These are phyloP conservation scores for Balakata baccata DNA, from an alignment of 345 rosid genomes.

Conservation along the genomic window DNA sequence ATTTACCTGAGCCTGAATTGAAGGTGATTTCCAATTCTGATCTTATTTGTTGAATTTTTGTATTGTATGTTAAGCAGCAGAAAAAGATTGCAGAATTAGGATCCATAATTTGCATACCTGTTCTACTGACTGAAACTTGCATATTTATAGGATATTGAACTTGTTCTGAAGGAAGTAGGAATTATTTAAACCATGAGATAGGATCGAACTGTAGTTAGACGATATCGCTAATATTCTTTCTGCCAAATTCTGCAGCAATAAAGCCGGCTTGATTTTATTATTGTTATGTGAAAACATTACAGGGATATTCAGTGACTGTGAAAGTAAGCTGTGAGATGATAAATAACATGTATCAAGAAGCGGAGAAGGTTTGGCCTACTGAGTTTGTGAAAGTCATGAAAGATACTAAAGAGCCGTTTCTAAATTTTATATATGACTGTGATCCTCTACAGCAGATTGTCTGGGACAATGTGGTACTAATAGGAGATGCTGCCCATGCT, in stretches of 20 bases:
- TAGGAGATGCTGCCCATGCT: slow-evolving; percentile 89
- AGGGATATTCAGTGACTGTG: slow-evolving; percentile 69
- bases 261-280: background rate
- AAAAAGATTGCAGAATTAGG: background rate
- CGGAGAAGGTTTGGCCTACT: slow-evolving; percentile 61
- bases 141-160: background rate
- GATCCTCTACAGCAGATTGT: slow-evolving; percentile 51
- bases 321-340: slow-evolving; percentile 57
- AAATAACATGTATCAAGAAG: slow-evolving; percentile 53
- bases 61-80: background rate
- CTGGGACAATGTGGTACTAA: slow-evolving; percentile 55
- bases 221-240: background rate
- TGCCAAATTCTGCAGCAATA: background rate
- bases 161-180: background rate
- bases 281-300: slow-evolving; percentile 4
- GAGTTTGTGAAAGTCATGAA: slow-evolving; percentile 56
- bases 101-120: background rate
- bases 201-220: background rate
- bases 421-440: slow-evolving; percentile 68
- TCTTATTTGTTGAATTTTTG: background rate
- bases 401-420: slow-evolving; percentile 73
- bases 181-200: background rate
- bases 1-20: slow-evolving; percentile 62
- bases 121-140: background rate
- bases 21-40: slow-evolving; percentile 37